These are phyloP conservation scores for Chamaenerion angustifolium DNA, from an alignment of 345 rosid species.

Conservation along the genomic window DNA sequence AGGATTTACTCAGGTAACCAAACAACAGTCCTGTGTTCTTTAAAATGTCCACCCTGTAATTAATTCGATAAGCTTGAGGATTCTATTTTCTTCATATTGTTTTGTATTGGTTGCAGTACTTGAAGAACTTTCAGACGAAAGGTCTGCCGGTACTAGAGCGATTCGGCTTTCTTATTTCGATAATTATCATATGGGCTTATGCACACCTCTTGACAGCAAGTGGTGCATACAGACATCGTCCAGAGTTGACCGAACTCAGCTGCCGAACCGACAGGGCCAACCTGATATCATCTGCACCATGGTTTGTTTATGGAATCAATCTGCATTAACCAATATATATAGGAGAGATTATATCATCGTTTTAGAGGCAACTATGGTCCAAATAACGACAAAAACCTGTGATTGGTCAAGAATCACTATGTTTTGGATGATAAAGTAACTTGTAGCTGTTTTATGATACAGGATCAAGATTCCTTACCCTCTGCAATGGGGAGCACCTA, in stretches of 20 bases:
- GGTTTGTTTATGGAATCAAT: constrained; percentile 23
- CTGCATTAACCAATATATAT: background rate
- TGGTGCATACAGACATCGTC: constrained; percentile 84
- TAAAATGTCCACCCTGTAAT: too few species aligned
- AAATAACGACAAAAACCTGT: too few species aligned
- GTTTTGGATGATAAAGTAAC: too few species aligned
- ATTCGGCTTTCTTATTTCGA: constrained; percentile 69
- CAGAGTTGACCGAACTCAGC: constrained; percentile 59
- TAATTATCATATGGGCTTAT: constrained; percentile 81
- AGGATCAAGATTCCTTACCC: constrained; percentile 98
- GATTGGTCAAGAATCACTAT: too few species aligned
- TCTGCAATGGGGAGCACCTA: constrained; percentile 99
- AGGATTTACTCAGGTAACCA: constrained; percentile 64
- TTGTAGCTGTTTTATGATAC: constrained; percentile 5
- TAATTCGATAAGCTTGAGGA: too few species aligned
- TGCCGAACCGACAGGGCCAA: constrained; percentile 94
- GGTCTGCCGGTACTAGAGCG: constrained; percentile 70
- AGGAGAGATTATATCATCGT: background rate
- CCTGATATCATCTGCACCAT: constrained; percentile 98
- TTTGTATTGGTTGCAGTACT: constrained; percentile 37
- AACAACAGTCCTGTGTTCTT: too few species aligned
- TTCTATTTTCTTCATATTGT: constrained; percentile 5
- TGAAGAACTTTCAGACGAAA: constrained; percentile 58
- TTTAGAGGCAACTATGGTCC: too few species aligned
- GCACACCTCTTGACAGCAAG: constrained; percentile 96